Conservation (phyloP, 2,329 filamentous ascomycete species). For the Cladophialophora immunda region DNA sequence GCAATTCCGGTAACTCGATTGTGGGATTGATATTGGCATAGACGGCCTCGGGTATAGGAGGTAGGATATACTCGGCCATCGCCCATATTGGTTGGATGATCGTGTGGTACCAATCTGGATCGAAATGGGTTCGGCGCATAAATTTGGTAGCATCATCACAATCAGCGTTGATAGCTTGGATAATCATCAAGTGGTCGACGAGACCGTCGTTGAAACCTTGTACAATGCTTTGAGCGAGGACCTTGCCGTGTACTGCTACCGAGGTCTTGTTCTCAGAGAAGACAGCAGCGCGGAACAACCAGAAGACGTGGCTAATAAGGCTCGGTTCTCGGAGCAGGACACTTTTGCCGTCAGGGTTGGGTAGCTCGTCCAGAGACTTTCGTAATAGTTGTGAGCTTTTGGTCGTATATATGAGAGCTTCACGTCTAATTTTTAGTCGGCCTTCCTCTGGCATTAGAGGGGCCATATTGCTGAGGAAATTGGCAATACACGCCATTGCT, state of each 20-base stretch:
- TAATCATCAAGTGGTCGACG: conserved; percentile 16
- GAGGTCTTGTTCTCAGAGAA: conserved; percentile 9
- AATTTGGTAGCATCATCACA: conserved; percentile 7
- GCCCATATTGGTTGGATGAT: conserved; percentile 14
- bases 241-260: conserved; percentile 5
- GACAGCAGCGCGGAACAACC: conserved; percentile 12
- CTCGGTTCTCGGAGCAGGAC: not conserved
- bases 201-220: conserved; percentile 7
- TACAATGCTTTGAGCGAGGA: conserved; percentile 9
- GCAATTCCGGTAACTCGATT: conserved; percentile 6
- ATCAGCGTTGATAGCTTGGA: conserved; percentile 16
- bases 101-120: not conserved
- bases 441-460: conserved; percentile 5
- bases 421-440: not conserved
- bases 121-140: conserved; percentile 18
- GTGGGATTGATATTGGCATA: not conserved
- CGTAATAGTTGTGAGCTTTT: conserved; percentile 10
- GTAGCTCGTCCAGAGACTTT: not conserved
- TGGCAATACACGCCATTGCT: conserved; percentile 11
- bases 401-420: conserved; percentile 4
- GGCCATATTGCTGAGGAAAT: conserved; percentile 17
- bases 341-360: not conserved
- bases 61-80: conserved; percentile 12
- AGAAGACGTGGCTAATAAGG: conserved; percentile 17
- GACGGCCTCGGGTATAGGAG: not conserved